Conservation (phyloP, 1,284 basidiomycete species). For the Trametes versicolor region DNA sequence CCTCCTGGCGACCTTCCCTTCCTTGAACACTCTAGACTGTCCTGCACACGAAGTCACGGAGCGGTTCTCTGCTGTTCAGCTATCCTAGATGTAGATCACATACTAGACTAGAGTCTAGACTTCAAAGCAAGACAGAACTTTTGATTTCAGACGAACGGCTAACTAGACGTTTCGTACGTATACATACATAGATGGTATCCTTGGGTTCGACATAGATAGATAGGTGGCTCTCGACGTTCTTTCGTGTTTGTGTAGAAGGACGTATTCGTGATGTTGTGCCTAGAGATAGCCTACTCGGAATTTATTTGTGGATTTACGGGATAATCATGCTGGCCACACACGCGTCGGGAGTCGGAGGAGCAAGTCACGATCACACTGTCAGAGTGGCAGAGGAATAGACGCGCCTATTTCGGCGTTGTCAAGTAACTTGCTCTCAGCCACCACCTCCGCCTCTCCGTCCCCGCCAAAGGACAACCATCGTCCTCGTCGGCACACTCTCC, state of each 20-base stretch:
- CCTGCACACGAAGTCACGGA: conserved; percentile 20
- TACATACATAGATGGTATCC: too few relatives aligned
- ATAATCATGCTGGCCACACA: neutral
- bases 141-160: too few relatives aligned
- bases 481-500: neutral
- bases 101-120: neutral
- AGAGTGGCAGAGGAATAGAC: neutral
- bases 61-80: conserved; percentile 21
- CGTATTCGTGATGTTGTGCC: neutral
- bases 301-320: neutral
- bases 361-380: neutral
- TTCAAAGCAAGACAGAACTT: neutral
- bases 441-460: conserved; percentile 22
- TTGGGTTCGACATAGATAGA: too few relatives aligned
- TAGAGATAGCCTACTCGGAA: neutral
- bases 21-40: conserved; percentile 21
- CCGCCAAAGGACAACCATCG: conserved; percentile 7
- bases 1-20: conserved; percentile 34
- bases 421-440: conserved; percentile 35
- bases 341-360: too few relatives aligned
- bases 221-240: too few relatives aligned
- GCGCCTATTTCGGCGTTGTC: conserved; percentile 32
- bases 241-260: too few relatives aligned
- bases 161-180: neutral
- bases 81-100: neutral